Base-by-base conservation (phyloP, 73 alveolate genomes). In the Paramecium tetraurelia region DNA sequence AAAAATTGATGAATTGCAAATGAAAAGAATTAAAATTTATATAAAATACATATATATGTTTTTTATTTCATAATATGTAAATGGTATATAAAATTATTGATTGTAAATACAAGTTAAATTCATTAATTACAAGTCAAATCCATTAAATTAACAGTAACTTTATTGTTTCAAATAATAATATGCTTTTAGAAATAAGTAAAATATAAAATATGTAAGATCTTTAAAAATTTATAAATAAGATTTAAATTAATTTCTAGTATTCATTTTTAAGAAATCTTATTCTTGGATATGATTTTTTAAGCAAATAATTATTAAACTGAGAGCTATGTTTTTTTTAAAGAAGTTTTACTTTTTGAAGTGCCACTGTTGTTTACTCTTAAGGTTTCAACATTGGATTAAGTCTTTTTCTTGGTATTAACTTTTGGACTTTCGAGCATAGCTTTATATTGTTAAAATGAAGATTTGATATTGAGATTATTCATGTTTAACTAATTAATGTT, bases 341-440 rank as follows among this genome's bases (percentile, higher is more conserved):
- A 33, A 38, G 36, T 36, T 18, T 21, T 12, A 72, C 18, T 36
- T 16, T 72, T 72, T 38, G 11, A 35, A 6, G 41, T 40, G 38
- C 63, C 40, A 14, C 21, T 22, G 21, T 53, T 53, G 14, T 53
- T 53, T 10, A 40, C 18, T 48, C 90, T 80, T 48, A 44, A 46
- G n/a, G 90, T 31, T 31, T 40, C 90, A 18, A 41, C 20, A 20
- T 33, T 80, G 10, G 50, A 41, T 18, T 33, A 14, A 80, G 14
- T 22, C 12, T 44, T 80, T 35, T 80, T 80, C 21, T 80, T 80
- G 8, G 20, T 0, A 31, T 24, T 43, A 8, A 41, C 14, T 44
- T 41, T 80, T 10, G 90, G 90, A 10, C 76, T 43, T 44, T 80
- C 77, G 29, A 80, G 72, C 75, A 80, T 44, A 27, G 90, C 90